These are phyloP conservation scores for Leccinum imitatum DNA, from an alignment of 768 basidiomycete species.

Conservation along the genomic window DNA sequence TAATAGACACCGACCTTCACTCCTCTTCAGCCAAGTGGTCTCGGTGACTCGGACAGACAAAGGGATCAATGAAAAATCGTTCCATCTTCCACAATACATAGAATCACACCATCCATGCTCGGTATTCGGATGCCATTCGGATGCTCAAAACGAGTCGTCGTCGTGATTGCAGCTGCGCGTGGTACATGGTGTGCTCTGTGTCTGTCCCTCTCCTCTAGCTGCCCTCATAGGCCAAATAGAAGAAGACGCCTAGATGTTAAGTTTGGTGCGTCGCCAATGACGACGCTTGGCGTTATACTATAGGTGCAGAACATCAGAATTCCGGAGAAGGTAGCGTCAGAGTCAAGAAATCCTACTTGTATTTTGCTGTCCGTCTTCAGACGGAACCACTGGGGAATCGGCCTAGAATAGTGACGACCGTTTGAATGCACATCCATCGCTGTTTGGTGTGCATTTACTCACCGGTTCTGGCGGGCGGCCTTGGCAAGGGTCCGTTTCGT, in stretches of 20 bases:
- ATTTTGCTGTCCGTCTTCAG: conserved; percentile 95
- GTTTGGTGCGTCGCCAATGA: conserved; percentile 99
- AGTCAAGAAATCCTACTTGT: conserved; percentile 52
- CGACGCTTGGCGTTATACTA: conserved; percentile 95
- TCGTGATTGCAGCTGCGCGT: conserved; percentile 22
- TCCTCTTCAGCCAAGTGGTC: background rate
- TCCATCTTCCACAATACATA: background rate
- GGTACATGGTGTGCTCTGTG: conserved; percentile 27
- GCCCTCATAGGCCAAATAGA: conserved; percentile 5
- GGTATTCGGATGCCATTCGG: background rate
- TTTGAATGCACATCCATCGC: background rate
- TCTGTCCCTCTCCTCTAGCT: conserved; percentile 3
- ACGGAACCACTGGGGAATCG: conserved; percentile 99
- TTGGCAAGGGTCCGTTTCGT: conserved; percentile 98
- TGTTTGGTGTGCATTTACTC: conserved; percentile 23
- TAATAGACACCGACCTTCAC: background rate
- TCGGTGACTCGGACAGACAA: background rate
- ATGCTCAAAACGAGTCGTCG: background rate
- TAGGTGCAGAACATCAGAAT: conserved; percentile 3
- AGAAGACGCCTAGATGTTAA: conserved; percentile 73
- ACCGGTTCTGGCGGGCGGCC: conserved; percentile 95
- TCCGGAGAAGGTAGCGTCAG: background rate
- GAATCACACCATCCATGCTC: background rate
- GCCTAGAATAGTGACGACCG: conserved; percentile 45
- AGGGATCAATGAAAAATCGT: background rate